These are phyloP conservation scores for Fusarium siculi DNA, from an alignment of 2,329 filamentous ascomycete species.

Conservation along the genomic window DNA sequence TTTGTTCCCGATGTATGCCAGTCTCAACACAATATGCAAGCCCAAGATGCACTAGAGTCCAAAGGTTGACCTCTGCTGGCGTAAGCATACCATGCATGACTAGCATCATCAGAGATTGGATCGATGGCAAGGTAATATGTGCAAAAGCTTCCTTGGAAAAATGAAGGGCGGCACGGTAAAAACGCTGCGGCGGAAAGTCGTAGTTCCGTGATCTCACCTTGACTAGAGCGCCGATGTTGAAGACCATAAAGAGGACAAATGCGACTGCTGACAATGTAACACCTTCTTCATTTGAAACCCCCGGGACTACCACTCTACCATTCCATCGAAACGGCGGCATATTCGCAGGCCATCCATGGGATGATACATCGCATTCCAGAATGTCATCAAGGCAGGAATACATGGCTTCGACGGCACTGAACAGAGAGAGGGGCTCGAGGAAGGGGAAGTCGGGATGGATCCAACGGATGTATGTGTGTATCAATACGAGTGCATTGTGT, in stretches of 20 bases:
- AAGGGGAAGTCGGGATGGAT: background rate
- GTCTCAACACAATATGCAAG: background rate
- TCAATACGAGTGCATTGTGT: background rate
- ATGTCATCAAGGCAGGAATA: background rate
- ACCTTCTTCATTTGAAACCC: background rate
- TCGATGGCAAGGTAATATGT: background rate
- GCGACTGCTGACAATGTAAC: background rate
- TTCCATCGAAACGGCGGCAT: background rate
- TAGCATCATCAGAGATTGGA: background rate
- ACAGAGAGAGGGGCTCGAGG: background rate
- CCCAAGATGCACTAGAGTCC: background rate
- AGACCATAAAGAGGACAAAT: background rate
- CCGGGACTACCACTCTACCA: background rate
- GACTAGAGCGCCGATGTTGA: background rate
- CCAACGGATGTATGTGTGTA: background rate
- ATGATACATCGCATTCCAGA: background rate
- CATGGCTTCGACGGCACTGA: background rate
- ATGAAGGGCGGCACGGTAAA: background rate
- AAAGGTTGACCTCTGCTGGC: background rate
- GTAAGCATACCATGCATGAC: background rate
- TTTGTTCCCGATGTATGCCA: background rate
- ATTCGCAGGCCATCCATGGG: background rate
- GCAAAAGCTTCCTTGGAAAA: background rate
- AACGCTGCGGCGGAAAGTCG: background rate
- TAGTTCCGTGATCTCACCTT: background rate